phyloP scores from a whole-genome alignment of 2,329 filamentous ascomycete species.

The Alternaria consortialis region DNA sequence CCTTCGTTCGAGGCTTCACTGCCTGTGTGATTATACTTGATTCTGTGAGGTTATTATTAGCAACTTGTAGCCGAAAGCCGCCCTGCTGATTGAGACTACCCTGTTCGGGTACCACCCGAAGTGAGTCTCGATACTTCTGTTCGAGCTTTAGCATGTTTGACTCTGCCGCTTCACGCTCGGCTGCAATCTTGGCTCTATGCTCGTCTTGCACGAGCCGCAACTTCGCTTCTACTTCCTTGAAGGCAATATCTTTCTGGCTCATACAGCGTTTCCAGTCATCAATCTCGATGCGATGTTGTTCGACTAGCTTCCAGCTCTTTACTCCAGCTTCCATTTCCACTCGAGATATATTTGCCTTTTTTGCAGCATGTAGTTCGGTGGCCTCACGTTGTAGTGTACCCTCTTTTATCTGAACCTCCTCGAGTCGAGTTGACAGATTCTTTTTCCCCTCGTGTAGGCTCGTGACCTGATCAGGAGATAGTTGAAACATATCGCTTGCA shows the following conservation, averaged over 20 bases:
- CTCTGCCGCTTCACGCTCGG: slow-evolving; percentile 19
- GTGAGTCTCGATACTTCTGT: slow-evolving; percentile 1
- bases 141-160: slow-evolving; percentile 2
- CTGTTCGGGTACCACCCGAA: background rate
- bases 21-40: slow-evolving; percentile 2
- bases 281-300: slow-evolving; percentile 15
- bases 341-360: slow-evolving; percentile 15
- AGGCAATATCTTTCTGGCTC: slow-evolving; percentile 13
- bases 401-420: slow-evolving; percentile 19
- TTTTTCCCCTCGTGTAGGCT: slow-evolving; percentile 24
- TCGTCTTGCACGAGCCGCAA: slow-evolving; percentile 19
- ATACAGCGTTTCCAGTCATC: slow-evolving; percentile 20
- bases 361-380: slow-evolving; percentile 15
- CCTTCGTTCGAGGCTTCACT: slow-evolving; percentile 28
- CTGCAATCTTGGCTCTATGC: slow-evolving; percentile 23
- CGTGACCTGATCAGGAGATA: slow-evolving; percentile 3
- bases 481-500: slow-evolving; percentile 11
- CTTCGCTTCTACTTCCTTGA: slow-evolving; percentile 28
- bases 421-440: slow-evolving; percentile 16
- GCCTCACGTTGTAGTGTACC: slow-evolving; percentile 19
- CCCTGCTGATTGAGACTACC: background rate
- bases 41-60: background rate
- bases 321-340: slow-evolving; percentile 2
- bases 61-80: background rate
- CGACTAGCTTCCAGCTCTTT: slow-evolving; percentile 4